phyloP scores from a whole-genome alignment of 805 yeast species.

The Candida ipomoeae region DNA sequence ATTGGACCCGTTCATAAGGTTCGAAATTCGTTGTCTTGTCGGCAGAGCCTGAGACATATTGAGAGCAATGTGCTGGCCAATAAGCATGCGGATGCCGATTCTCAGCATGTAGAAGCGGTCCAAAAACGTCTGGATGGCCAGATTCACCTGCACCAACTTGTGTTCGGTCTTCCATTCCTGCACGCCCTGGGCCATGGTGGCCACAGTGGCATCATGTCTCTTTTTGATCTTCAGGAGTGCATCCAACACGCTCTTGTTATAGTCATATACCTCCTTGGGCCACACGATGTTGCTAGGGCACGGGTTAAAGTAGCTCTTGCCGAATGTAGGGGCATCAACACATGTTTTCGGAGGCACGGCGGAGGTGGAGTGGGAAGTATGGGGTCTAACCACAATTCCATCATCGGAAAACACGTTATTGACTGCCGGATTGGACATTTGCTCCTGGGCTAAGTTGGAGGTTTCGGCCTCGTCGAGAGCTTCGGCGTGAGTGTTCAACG shows the following conservation, averaged over 20 bases:
- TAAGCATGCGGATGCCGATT: constrained; percentile 88
- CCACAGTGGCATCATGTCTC: constrained; percentile 89
- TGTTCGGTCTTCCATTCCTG: constrained; percentile 74
- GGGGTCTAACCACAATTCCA: constrained; percentile 40
- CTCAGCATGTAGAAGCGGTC: constrained; percentile 88
- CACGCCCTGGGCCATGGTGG: constrained; percentile 89
- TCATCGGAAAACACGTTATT: constrained; percentile 47
- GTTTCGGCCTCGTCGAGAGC: constrained; percentile 10
- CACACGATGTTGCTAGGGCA: constrained; percentile 55
- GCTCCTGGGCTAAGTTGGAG: constrained; percentile 28
- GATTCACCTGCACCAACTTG: constrained; percentile 52
- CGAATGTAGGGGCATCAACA: constrained; percentile 36
- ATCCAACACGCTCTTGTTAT: constrained; percentile 63
- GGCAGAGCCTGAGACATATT: constrained; percentile 57
- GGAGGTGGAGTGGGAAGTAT: constrained; percentile 6
- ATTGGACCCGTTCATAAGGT: constrained; percentile 32
- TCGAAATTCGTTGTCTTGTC: constrained; percentile 33
- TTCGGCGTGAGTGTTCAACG: constrained; percentile 8
- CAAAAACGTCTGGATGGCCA: constrained; percentile 72
- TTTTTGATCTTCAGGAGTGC: constrained; percentile 67
- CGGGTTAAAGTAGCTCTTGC: constrained; percentile 47
- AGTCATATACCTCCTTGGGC: constrained; percentile 71
- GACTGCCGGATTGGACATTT: constrained; percentile 33
- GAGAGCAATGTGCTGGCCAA: constrained; percentile 90
- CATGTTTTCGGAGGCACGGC: constrained; percentile 8